Evolutionary conservation across 139 green algal genomes (phyloP).

Genomic region (Coelastrella sp.): DNA sequence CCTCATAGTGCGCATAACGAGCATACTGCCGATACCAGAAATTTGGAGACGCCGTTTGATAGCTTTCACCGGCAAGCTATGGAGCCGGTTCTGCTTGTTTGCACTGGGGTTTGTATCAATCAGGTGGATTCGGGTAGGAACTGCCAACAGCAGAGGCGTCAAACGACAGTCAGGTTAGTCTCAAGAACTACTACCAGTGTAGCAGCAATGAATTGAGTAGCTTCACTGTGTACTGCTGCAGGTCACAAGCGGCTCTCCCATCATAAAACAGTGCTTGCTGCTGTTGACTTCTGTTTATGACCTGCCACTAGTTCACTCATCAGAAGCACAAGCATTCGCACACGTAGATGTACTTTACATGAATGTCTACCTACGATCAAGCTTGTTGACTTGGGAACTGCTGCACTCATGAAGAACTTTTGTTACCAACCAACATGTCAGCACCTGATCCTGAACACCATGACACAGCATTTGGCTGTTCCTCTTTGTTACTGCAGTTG

Average conservation of each 20-base stretch:
- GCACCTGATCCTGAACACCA: not conserved
- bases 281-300: too few relatives aligned
- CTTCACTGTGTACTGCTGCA: too few relatives aligned
- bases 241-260: too few relatives aligned
- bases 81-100: conserved; percentile 73
- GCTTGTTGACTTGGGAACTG: too few relatives aligned
- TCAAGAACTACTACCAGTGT: not conserved
- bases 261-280: too few relatives aligned
- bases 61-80: conserved; percentile 61
- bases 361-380: too few relatives aligned
- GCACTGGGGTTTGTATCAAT: conserved; percentile 79
- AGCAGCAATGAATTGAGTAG: too few relatives aligned
- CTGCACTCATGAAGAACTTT: too few relatives aligned
- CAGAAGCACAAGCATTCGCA: too few relatives aligned
- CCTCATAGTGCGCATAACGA: conserved; percentile 29
- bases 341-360: too few relatives aligned
- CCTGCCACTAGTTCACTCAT: too few relatives aligned
- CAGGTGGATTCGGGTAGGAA: conserved; percentile 59
- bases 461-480: not conserved
- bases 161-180: conserved; percentile 10
- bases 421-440: not conserved
- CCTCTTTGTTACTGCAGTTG: conserved; percentile 25
- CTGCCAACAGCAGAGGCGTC: not conserved
- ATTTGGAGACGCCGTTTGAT: conserved; percentile 50
- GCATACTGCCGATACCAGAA: not conserved